A percentile compares a stretch with the other conserved stretches of the same genome.
phyloP scores from a whole-genome alignment of 352 stramenopile species.

The Globisporangium apiculatum region DNA sequence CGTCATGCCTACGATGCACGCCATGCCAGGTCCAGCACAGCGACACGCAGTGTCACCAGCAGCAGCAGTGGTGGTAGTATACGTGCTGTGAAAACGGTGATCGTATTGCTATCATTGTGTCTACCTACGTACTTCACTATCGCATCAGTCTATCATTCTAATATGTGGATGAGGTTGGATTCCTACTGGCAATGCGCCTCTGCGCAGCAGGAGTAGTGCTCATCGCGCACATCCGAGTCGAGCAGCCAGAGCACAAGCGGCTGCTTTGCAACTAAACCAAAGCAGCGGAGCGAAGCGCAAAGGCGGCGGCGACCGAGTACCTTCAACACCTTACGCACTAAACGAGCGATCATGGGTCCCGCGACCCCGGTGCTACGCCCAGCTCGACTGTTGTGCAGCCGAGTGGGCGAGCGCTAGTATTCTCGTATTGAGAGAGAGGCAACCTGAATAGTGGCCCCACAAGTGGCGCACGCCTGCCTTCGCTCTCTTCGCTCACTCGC shows the following conservation, averaged over 20 bases:
- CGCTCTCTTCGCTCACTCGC: background rate
- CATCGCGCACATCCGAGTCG: constrained; percentile 26
- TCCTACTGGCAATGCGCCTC: constrained; percentile 24
- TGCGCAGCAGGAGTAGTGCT: constrained; percentile 45
- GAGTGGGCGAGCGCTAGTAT: constrained; percentile 46
- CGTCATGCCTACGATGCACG: no score
- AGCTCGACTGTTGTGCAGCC: background rate
- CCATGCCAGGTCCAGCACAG: no score
- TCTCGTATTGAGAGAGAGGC: constrained; percentile 5
- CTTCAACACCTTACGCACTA: constrained; percentile 59
- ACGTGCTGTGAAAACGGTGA: no score
- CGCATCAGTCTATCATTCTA: no score
- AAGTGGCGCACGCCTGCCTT: constrained; percentile 1
- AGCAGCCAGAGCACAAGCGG: constrained; percentile 1
- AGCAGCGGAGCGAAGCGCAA: constrained; percentile 2
- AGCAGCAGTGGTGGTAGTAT: no score
- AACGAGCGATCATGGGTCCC: constrained; percentile 70
- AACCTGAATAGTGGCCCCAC: background rate
- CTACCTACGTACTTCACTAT: no score
- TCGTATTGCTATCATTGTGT: no score
- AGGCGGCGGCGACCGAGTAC: constrained; percentile 37
- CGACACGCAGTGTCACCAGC: no score
- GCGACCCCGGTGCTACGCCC: constrained; percentile 48
- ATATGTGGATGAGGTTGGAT: constrained; percentile 42
- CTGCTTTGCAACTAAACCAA: background rate